A percentile compares a stretch with the other conserved stretches of the same genome.
Evolutionary conservation across 768 basidiomycete genomes (phyloP).

Genomic region (Podaxis carcinomalis): DNA sequence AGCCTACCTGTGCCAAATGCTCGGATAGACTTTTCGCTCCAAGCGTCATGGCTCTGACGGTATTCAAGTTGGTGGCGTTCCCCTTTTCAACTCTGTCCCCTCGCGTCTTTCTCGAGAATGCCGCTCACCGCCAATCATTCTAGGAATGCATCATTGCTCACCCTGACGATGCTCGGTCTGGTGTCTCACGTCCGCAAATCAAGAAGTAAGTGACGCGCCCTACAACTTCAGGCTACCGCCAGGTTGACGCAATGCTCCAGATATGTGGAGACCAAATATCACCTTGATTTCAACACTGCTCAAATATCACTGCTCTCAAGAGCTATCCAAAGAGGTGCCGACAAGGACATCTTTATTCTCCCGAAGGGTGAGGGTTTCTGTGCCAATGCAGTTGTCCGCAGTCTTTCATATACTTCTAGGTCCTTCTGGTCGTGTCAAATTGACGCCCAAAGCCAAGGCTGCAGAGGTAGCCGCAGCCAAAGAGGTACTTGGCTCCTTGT

Average conservation of each 20-base stretch:
- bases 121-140: constrained; percentile 11
- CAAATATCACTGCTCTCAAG: constrained; percentile 76
- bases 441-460: constrained; percentile 48
- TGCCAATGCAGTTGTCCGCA: constrained; percentile 3
- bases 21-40: neutral
- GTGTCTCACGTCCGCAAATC: constrained; percentile 88
- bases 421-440: constrained; percentile 70
- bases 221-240: constrained; percentile 4
- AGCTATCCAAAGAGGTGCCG: constrained; percentile 77
- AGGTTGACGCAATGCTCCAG: constrained; percentile 32
- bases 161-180: constrained; percentile 72
- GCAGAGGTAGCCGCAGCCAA: constrained; percentile 34
- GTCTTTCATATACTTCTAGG: constrained; percentile 32
- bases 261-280: constrained; percentile 82
- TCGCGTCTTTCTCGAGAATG: constrained; percentile 7
- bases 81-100: neutral
- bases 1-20: constrained; percentile 17
- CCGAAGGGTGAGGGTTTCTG: constrained; percentile 67
- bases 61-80: neutral
- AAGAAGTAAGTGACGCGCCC: constrained; percentile 64
- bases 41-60: neutral
- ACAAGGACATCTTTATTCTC: constrained; percentile 78
- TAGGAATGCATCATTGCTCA: constrained; percentile 80
- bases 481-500: constrained; percentile 28
- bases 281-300: constrained; percentile 72